Evolutionary conservation across 2,329 filamentous ascomycete genomes (phyloP).

Genomic region (Penicillium sclerotigenum): DNA sequence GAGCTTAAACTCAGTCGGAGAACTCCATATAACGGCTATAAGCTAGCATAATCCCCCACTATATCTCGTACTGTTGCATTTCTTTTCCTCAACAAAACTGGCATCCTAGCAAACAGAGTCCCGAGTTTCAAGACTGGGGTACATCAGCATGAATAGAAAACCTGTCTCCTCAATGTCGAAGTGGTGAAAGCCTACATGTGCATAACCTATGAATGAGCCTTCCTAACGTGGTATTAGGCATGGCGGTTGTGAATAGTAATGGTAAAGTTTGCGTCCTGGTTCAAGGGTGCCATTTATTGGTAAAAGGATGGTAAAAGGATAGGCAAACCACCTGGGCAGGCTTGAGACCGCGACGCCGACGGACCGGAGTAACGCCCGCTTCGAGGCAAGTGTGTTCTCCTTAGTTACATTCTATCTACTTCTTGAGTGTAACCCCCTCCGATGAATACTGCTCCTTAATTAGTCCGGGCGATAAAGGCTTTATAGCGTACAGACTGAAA

Average conservation of each 20-base stretch:
- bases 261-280: not conserved
- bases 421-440: not conserved
- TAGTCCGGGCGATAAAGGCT: not conserved
- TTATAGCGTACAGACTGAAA: not conserved
- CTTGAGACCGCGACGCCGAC: not conserved
- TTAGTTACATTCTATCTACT: not conserved
- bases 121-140: not conserved
- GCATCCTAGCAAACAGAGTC: not conserved
- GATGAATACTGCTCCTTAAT: not conserved
- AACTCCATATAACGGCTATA: not conserved
- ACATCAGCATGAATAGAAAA: not conserved
- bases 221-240: not conserved
- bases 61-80: not conserved
- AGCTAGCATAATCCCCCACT: not conserved
- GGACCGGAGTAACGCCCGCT: not conserved
- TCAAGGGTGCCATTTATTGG: not conserved
- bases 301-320: not conserved
- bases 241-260: not conserved
- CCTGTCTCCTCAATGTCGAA: not conserved
- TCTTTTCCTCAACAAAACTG: not conserved
- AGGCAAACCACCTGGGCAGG: not conserved
- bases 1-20: not conserved
- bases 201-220: too few relatives aligned
- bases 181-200: not conserved
- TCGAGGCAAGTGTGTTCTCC: not conserved